A percentile compares a stretch with the other conserved stretches of the same genome.
phyloP scores from a whole-genome alignment of 108 stramenopile species.

The Ochromonas danica region DNA sequence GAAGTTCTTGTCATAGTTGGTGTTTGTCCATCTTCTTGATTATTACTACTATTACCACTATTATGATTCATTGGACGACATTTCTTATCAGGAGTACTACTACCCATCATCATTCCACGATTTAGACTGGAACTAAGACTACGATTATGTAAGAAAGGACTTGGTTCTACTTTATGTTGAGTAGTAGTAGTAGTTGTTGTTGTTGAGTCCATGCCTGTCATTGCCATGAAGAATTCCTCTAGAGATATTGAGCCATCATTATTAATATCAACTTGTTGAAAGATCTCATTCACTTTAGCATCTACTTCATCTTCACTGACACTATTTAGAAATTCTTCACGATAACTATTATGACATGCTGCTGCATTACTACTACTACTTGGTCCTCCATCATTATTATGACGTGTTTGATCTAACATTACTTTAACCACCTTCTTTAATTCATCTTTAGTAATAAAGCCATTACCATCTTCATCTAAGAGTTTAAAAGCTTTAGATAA shows the following conservation, averaged over 20 bases:
- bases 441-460: constrained; percentile 4
- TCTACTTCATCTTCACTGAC: neutral
- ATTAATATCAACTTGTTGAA: neutral
- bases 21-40: too few species aligned
- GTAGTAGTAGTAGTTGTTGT: too few species aligned
- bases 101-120: too few species aligned
- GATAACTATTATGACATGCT: neutral
- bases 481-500: constrained; percentile 24
- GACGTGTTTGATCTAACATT: too few species aligned
- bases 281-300: neutral
- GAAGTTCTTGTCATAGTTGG: too few species aligned
- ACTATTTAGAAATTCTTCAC: too few species aligned
- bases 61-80: too few species aligned
- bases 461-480: constrained; percentile 11
- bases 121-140: too few species aligned
- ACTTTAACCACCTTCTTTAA: neutral
- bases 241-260: constrained; percentile 1
- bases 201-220: constrained; percentile 13
- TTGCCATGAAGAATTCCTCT: neutral
- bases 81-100: too few species aligned
- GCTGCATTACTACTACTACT: neutral
- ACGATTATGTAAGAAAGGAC: too few species aligned
- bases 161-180: too few species aligned
- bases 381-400: neutral
- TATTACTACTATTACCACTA: too few species aligned